phyloP scores from a whole-genome alignment of 2,329 filamentous ascomycete species.

The Venturia aucupariae region DNA sequence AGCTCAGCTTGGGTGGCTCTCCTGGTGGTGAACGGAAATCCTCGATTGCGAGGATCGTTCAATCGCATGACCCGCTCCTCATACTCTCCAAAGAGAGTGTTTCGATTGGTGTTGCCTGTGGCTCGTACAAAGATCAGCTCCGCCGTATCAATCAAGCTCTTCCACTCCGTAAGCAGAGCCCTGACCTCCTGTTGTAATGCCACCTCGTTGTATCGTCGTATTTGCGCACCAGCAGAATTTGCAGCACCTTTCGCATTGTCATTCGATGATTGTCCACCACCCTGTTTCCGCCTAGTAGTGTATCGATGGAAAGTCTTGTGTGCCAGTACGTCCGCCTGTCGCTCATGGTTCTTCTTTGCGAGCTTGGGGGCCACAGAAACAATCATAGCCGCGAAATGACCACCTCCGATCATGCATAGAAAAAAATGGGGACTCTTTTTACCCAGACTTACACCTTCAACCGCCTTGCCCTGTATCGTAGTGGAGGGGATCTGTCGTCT shows the following conservation, averaged over 20 bases:
- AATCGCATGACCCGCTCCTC: conserved; percentile 74
- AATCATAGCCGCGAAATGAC: conserved; percentile 95
- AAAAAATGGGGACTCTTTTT: conserved; percentile 76
- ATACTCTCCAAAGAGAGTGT: conserved; percentile 84
- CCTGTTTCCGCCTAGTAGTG: conserved; percentile 91
- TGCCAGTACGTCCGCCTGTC: conserved; percentile 78
- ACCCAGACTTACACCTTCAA: conserved; percentile 16
- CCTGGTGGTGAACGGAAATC: conserved; percentile 88
- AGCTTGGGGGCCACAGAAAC: conserved; percentile 77
- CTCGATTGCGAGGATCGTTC: conserved; percentile 71
- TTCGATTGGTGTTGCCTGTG: conserved; percentile 74
- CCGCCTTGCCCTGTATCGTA: not conserved
- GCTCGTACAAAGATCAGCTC: conserved; percentile 84
- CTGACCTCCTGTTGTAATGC: conserved; percentile 85
- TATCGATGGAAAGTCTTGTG: conserved; percentile 98
- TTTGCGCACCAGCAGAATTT: conserved; percentile 81
- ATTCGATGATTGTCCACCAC: conserved; percentile 87
- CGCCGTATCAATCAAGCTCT: conserved; percentile 69
- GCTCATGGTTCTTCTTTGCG: conserved; percentile 61
- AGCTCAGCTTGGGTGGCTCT: conserved; percentile 89
- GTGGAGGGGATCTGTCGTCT: conserved; percentile 68
- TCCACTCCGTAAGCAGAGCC: conserved; percentile 74
- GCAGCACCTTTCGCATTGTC: conserved; percentile 90
- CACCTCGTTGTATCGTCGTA: conserved; percentile 90
- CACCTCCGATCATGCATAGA: conserved; percentile 96